Base-by-base conservation (phyloP, 1,284 basidiomycete species). In the Sanghuangporus weigelae region DNA sequence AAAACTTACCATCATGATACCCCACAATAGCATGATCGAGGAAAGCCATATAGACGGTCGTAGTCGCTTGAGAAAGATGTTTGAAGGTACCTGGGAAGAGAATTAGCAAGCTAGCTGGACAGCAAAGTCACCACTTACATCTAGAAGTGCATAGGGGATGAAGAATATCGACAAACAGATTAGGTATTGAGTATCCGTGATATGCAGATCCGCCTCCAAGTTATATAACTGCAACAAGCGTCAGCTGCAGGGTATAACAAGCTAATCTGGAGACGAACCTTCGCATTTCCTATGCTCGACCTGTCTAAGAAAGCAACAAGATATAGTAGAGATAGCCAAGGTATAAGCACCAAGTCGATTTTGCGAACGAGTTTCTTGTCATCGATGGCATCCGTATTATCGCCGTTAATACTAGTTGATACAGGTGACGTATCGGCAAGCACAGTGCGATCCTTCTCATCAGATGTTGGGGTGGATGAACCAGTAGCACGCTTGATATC, bases 281-380 rank as follows among this genome's bases (percentile, higher is more conserved):
- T 86, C 11, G 89, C 89, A 74, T 93, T 93, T 71, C 90, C 91
- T 68, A 93, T 90, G 69, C 88, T 90, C 50, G 89, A 88, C 60
- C 92, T 83, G 74, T 93, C 92, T 57, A 88, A 73, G 74, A 89
- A 89, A 67, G 86, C 86, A 50, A 92, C 76, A 44, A 92, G 78
- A 73, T 92, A 93, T 67, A 93, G 74, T 63, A 93, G 80, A 21
- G 86, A 83, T 57, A 88, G 71, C 86, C 86, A 89, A 11, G 87
- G 87, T 48, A 89, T 79, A 64, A 89, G 78, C 19, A 80, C 79
- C 62, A 79, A 70, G 73, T 90, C 88, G 53, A 90, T 79, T 73
- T 87, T 89, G 66, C 86, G 77, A 65, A 90, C 68, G 57, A 89
- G 73, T 71, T 83, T 85, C 58, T 78, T 78, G 72, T 89, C 87